Evolutionary conservation across 495 filamentous ascomycete species (phyloP).

Genomic region (Penicillium antarcticum): DNA sequence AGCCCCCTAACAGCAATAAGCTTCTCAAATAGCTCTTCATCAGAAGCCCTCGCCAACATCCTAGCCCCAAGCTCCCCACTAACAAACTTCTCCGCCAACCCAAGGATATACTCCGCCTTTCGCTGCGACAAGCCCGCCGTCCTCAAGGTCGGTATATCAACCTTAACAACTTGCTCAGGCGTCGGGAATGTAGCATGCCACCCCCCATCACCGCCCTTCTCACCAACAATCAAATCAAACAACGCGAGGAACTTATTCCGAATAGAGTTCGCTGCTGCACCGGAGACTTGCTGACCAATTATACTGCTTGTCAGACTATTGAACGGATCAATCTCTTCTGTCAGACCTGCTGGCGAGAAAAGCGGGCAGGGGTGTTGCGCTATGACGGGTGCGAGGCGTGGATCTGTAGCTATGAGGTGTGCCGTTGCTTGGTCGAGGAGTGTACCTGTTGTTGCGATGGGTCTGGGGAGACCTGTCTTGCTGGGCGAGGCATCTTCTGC

Average conservation of each 20-base stretch:
- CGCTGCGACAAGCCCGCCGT: constrained; percentile 85
- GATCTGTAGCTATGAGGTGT: constrained; percentile 74
- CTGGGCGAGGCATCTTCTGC: constrained; percentile 54
- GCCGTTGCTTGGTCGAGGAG: constrained; percentile 74
- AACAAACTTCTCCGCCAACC: constrained; percentile 77
- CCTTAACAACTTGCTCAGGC: constrained; percentile 64
- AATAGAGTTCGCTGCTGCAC: constrained; percentile 84
- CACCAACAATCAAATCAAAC: constrained; percentile 49
- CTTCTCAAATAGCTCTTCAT: constrained; percentile 80
- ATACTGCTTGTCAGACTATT: constrained; percentile 77
- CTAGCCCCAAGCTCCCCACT: constrained; percentile 68
- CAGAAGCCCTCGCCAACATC: constrained; percentile 70
- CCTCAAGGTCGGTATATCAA: constrained; percentile 61
- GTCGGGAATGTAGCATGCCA: constrained; percentile 60
- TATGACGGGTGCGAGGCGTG: constrained; percentile 69
- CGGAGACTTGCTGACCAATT: constrained; percentile 93
- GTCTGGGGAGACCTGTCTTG: constrained; percentile 46
- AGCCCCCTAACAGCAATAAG: constrained; percentile 84
- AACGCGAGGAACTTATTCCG: constrained; percentile 78
- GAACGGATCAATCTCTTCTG: constrained; percentile 85
- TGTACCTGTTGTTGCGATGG: constrained; percentile 63
- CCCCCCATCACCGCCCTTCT: constrained; percentile 10
- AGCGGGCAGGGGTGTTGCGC: constrained; percentile 70
- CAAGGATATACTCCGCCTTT: constrained; percentile 92
- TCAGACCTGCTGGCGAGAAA: constrained; percentile 78